Conservation (phyloP, 108 stramenopile genomes). For the Fragilaria radians region DNA sequence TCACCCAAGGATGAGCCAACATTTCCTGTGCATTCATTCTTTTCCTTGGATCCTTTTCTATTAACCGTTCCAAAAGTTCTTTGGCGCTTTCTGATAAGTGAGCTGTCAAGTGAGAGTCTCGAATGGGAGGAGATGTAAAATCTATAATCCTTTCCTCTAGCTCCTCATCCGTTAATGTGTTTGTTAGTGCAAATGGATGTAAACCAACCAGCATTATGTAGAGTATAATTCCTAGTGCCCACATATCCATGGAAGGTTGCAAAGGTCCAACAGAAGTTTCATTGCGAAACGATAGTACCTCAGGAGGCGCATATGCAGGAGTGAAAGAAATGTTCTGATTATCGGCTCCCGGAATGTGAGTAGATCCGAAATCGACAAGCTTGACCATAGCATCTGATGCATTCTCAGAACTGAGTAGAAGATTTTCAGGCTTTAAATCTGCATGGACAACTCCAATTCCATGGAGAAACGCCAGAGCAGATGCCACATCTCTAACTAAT, state of each 20-base stretch:
- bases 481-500: constrained; percentile 62
- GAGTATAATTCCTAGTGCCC: constrained; percentile 52
- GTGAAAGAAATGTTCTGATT: constrained; percentile 17
- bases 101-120: constrained; percentile 23
- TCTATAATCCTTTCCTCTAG: constrained; percentile 48
- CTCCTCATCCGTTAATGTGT: constrained; percentile 27
- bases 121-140: constrained; percentile 22
- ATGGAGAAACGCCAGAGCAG: constrained; percentile 67
- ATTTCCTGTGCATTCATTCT: constrained; percentile 71
- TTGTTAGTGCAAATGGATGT: constrained; percentile 54
- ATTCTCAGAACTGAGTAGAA: constrained; percentile 59
- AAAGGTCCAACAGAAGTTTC: constrained; percentile 30
- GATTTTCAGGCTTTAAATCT: constrained; percentile 84
- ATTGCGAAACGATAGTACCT: constrained; percentile 17
- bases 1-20: constrained; percentile 88
- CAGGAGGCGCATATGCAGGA: constrained; percentile 42
- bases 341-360: constrained; percentile 34
- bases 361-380: constrained; percentile 84
- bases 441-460: constrained; percentile 75
- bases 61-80: constrained; percentile 61
- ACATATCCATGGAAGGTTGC: constrained; percentile 83
- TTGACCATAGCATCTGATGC: constrained; percentile 55
- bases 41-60: constrained; percentile 58
- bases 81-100: constrained; percentile 60
- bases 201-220: constrained; percentile 68